phyloP scores from a whole-genome alignment of 495 filamentous ascomycete genomes.

The Podospora bellae-mahoneyi region DNA sequence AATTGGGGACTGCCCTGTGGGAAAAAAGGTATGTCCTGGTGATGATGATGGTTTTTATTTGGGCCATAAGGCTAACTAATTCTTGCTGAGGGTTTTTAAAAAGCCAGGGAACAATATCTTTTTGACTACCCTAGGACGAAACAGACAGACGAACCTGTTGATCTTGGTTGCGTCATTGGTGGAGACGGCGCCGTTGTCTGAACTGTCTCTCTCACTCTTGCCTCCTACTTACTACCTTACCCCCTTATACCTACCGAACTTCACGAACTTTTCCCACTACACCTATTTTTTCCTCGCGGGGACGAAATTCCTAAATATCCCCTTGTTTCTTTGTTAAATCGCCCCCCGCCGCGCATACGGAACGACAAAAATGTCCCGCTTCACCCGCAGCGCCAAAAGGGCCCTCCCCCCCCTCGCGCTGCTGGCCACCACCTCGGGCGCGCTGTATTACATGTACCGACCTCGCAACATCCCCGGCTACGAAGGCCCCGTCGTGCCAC shows the following conservation, averaged over 20 bases:
- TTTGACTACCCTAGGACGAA: too few relatives aligned
- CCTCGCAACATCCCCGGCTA: slow-evolving; percentile 83
- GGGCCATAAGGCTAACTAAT: too few relatives aligned
- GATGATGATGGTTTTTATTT: too few relatives aligned
- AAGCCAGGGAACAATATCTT: too few relatives aligned
- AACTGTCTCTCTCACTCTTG: not conserved
- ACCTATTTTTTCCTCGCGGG: not conserved
- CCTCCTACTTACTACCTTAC: not conserved
- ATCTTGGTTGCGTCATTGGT: slow-evolving; percentile 32
- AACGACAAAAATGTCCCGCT: slow-evolving; percentile 27
- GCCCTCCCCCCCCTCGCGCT: slow-evolving; percentile 39
- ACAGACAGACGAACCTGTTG: not conserved
- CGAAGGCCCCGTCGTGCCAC: slow-evolving; percentile 74
- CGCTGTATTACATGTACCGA: slow-evolving; percentile 74
- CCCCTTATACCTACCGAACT: not conserved
- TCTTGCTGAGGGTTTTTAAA: too few relatives aligned
- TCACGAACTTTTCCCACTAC: not conserved
- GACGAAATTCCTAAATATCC: not conserved
- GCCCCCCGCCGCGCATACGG: not conserved
- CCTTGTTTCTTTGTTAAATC: not conserved
- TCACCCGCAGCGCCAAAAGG: slow-evolving; percentile 31
- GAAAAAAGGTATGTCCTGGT: too few relatives aligned
- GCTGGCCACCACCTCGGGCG: slow-evolving; percentile 45
- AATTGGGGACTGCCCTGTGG: not conserved
- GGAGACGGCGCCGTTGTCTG: slow-evolving; percentile 17